Evolutionary conservation across 2,329 filamentous ascomycete genomes (phyloP), one percentile per base, ranked within the genome.

Genomic region (Capronia coronata): DNA sequence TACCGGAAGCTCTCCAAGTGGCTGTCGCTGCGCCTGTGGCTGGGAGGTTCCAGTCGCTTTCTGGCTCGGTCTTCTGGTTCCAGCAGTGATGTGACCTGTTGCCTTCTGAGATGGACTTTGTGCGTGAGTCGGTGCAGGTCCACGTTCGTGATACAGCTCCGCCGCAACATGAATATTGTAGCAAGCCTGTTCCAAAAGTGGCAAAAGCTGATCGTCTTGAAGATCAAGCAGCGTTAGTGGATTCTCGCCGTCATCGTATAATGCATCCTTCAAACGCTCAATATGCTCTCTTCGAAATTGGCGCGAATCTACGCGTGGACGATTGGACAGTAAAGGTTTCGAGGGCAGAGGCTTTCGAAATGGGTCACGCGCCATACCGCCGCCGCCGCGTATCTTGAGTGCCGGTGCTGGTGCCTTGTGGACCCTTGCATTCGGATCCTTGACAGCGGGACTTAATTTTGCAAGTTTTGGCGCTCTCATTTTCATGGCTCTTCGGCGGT

Each of bases 331-430:
- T 32, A 32, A 6, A 32, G 7, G 7, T 19, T 13, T 37, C 34
- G 34, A 16, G 4, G 11, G 18, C 9, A 25, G 43, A 25, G 14
- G 43, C 43, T 37, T 46, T 22, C 19, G 38, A 11, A 11, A 37
- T 6, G 34, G 34, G 7, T 37, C 14, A 18, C 11, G 8, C 4
- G 22, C 13, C 16, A 38, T 29, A 16, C 45, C 45, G n/a, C 27
- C 47, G 23, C 51, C 51, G 8, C 51, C 51, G 16, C 51, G 43
- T 37, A 54, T 38, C 10, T 23, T 43, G 14, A 43, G 39, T 16
- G 16, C 16, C 16, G 39, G 35, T 21, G 35, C 11, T 34, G 38
- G 14, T n/a, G 35, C 19, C 30, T 54, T 54, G 13, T 42, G 32
- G 18, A 54, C 35, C 16, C 44, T 46, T 16, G 47, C 40, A 6